These are phyloP conservation scores for Spathaspora sp. DNA, from an alignment of 805 yeast genomes.

Conservation along the genomic window DNA sequence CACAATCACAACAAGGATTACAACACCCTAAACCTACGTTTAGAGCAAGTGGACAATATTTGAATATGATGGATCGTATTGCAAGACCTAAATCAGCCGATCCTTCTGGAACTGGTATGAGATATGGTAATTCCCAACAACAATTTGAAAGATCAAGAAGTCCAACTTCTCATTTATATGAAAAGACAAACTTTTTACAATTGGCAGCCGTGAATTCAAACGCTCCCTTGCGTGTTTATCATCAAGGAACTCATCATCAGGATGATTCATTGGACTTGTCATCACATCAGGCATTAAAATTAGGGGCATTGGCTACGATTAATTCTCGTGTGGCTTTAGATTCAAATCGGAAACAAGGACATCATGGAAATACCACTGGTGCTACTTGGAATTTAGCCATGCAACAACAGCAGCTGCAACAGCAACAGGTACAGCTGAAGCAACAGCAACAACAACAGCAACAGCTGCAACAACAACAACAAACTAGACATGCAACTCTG, in stretches of 20 bases:
- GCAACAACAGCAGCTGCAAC: slow-evolving; percentile 1
- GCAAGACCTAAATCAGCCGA: slow-evolving; percentile 46
- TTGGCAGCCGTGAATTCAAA: slow-evolving; percentile 24
- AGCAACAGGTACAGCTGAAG: not conserved
- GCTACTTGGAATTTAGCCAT: slow-evolving; percentile 4
- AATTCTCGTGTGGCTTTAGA: slow-evolving; percentile 51
- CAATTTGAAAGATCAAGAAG: slow-evolving; percentile 32
- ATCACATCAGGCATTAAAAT: slow-evolving; percentile 47
- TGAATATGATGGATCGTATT: slow-evolving; percentile 11
- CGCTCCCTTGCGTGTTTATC: slow-evolving; percentile 11
- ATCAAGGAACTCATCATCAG: slow-evolving; percentile 10
- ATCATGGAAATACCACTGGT: slow-evolving; percentile 5
- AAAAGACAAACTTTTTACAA: slow-evolving; percentile 42
- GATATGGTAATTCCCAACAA: slow-evolving; percentile 11
- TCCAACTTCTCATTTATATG: slow-evolving; percentile 41
- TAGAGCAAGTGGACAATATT: slow-evolving; percentile 7
- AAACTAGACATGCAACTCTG: not conserved
- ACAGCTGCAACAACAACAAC: slow-evolving; percentile 3
- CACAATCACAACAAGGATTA: slow-evolving; percentile 6
- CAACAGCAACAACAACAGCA: slow-evolving; percentile 3
- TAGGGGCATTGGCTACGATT: slow-evolving; percentile 66
- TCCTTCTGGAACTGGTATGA: slow-evolving; percentile 16
- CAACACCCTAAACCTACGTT: slow-evolving; percentile 37
- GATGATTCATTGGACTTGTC: slow-evolving; percentile 24
- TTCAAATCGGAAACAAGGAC: slow-evolving; percentile 29